These are phyloP conservation scores for Phaffia tasmanica DNA, from an alignment of 768 basidiomycete species.

Conservation along the genomic window DNA sequence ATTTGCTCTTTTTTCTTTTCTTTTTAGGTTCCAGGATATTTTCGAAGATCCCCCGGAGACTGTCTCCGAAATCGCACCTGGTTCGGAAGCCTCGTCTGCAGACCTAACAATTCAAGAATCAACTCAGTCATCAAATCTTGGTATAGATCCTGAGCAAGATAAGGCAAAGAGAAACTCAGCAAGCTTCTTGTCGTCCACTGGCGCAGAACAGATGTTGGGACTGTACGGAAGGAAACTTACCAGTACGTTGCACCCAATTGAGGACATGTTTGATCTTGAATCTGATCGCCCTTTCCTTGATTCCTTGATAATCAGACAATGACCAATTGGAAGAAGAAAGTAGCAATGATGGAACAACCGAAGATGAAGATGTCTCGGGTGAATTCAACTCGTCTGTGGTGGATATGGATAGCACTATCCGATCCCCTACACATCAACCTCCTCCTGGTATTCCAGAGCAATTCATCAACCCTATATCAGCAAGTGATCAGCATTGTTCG, in stretches of 20 bases:
- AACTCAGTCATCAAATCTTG: neutral
- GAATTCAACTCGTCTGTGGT: neutral
- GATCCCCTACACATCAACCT: neutral
- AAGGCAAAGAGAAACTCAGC: conserved; percentile 24
- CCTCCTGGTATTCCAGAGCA: too few species aligned
- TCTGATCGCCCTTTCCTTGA: neutral
- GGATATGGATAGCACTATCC: neutral
- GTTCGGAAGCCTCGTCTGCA: neutral
- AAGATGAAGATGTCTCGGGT: neutral
- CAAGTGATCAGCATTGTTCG: too few species aligned
- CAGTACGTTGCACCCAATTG: conserved; percentile 43
- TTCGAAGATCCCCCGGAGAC: conserved; percentile 3
- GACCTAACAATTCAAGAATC: neutral
- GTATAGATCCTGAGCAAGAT: conserved; percentile 27
- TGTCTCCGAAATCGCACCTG: neutral
- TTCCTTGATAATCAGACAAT: neutral
- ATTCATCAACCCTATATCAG: too few species aligned
- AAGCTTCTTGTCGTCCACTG: conserved; percentile 59
- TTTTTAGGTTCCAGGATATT: conserved; percentile 14
- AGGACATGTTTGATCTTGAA: neutral
- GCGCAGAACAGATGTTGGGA: conserved; percentile 71
- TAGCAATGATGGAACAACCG: neutral
- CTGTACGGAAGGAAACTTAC: conserved; percentile 57
- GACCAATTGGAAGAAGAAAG: conserved; percentile 3
- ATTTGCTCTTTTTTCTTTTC: neutral